Evolutionary conservation across 1,284 basidiomycete species (phyloP).

Genomic region (Cystobasidiaceae sp.): DNA sequence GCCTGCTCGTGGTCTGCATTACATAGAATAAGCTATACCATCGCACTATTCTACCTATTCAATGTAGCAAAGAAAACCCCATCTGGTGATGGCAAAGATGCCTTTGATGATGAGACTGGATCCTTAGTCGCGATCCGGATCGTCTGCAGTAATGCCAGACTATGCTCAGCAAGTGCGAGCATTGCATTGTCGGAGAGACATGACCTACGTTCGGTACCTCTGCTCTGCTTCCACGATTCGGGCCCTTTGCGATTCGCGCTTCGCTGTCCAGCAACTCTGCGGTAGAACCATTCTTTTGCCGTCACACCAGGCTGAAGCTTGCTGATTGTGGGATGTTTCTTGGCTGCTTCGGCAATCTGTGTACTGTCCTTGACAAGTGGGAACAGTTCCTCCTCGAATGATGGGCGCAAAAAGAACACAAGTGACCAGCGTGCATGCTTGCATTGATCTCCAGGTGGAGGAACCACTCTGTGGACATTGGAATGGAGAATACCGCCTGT

Average conservation of each 20-base stretch:
- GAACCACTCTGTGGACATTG: slow-evolving; percentile 55
- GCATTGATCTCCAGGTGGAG: slow-evolving; percentile 34
- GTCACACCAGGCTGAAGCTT: slow-evolving; percentile 23
- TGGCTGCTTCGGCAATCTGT: slow-evolving; percentile 24
- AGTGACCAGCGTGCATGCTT: slow-evolving; percentile 34
- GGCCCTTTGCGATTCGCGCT: slow-evolving; percentile 34
- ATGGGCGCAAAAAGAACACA: slow-evolving; percentile 31
- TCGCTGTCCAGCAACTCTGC: slow-evolving; percentile 29
- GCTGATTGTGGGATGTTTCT: slow-evolving; percentile 31
- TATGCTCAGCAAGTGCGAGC: too few relatives aligned
- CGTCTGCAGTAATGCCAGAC: too few relatives aligned
- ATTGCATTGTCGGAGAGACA: background rate
- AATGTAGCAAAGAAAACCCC: too few relatives aligned
- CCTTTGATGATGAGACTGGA: too few relatives aligned
- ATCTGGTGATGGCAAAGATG: too few relatives aligned
- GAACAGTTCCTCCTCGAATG: slow-evolving; percentile 18
- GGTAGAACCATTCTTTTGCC: slow-evolving; percentile 34
- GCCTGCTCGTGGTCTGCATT: too few relatives aligned
- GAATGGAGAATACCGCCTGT: slow-evolving; percentile 51
- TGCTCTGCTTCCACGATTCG: slow-evolving; percentile 33
- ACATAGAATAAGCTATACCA: too few relatives aligned
- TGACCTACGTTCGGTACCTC: slow-evolving; percentile 40
- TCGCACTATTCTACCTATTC: too few relatives aligned
- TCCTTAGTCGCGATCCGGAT: background rate
- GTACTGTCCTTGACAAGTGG: slow-evolving; percentile 18